These are phyloP conservation scores for Pharus latifolius DNA, from an alignment of 176 grass and related monocot genomes.

Conservation along the genomic window DNA sequence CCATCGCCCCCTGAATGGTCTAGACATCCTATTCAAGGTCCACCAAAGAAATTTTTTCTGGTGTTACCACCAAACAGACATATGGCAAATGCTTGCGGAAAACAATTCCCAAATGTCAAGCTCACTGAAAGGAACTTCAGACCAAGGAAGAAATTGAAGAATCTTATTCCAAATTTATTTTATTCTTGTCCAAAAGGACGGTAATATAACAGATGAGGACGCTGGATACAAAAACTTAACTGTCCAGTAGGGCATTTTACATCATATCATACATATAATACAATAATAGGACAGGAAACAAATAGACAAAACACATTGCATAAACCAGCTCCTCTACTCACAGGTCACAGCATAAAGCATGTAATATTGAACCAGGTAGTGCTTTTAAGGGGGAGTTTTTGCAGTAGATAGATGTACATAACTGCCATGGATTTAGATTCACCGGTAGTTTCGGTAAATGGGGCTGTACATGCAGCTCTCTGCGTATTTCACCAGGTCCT, in stretches of 20 bases:
- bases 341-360: neutral
- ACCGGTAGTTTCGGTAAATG: constrained; percentile 61
- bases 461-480: constrained; percentile 91
- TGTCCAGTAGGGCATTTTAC: neutral
- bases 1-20: neutral
- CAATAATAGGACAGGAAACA: neutral
- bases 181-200: neutral
- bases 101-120: constrained; percentile 1
- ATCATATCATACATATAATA: neutral
- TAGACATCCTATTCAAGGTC: neutral
- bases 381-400: neutral
- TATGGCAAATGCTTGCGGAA: neutral
- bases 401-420: neutral
- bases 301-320: neutral
- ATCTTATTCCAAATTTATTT: constrained; percentile 17
- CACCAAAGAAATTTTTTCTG: constrained; percentile 24
- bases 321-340: neutral
- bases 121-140: neutral
- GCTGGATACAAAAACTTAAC: neutral
- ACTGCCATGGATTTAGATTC: neutral
- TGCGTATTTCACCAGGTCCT: constrained; percentile 63
- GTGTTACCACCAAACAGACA: constrained; percentile 8
- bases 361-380: neutral
- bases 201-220: neutral
- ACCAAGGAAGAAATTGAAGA: constrained; percentile 14